Evolutionary conservation across 1,284 basidiomycete species (phyloP).

Genomic region (Fistulina hepatica): DNA sequence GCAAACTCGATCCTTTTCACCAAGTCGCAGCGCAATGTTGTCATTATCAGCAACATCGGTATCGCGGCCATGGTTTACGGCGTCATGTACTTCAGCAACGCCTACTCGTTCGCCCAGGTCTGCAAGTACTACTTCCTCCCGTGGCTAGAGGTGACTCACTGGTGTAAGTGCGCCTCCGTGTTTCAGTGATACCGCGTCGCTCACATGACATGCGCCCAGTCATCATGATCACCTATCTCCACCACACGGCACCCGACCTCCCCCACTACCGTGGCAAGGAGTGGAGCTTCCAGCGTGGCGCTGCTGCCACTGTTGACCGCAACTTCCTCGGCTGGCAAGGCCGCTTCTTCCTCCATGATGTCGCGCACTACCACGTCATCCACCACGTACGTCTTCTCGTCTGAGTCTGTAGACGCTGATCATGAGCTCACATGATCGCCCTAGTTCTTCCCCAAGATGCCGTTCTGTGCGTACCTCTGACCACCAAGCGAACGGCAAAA

Average conservation of each 20-base stretch:
- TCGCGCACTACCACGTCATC: conserved; percentile 70
- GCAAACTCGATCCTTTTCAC: conserved; percentile 66
- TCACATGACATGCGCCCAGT: conserved; percentile 54
- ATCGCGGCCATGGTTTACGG: conserved; percentile 47
- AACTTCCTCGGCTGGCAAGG: conserved; percentile 55
- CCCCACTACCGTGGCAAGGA: conserved; percentile 72
- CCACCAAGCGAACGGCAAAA: too few relatives aligned
- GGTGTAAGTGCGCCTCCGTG: background rate
- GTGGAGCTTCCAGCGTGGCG: conserved; percentile 80
- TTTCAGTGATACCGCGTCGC: background rate
- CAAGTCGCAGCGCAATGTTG: conserved; percentile 54
- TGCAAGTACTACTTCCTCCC: conserved; percentile 67
- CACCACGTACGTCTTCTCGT: too few relatives aligned
- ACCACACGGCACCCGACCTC: conserved; percentile 79
- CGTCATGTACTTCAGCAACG: conserved; percentile 40
- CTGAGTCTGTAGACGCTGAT: too few relatives aligned
- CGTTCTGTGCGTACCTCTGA: too few relatives aligned
- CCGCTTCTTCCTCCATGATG: conserved; percentile 52
- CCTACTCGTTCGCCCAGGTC: conserved; percentile 53
- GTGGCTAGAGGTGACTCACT: conserved; percentile 51
- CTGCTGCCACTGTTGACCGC: conserved; percentile 75
- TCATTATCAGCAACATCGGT: conserved; percentile 69
- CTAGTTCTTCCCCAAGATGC: too few relatives aligned
- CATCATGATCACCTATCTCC: conserved; percentile 69
- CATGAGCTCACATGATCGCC: too few relatives aligned